phyloP scores from a whole-genome alignment of 441 rosid species.

The Geranium incanum region DNA sequence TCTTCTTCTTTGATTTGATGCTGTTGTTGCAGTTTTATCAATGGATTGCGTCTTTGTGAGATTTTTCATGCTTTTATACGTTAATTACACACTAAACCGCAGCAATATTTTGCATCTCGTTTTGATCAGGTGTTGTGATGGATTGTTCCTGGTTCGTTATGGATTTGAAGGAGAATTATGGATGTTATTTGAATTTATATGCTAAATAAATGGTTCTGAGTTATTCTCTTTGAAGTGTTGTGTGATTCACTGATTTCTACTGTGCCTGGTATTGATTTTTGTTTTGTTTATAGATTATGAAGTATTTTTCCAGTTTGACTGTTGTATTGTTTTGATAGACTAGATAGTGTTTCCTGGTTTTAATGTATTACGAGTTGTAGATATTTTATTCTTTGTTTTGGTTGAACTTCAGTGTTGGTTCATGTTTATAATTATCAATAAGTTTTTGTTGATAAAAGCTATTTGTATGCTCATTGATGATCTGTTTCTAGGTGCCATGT shows the following conservation, averaged over 20 bases:
- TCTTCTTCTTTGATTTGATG: background rate
- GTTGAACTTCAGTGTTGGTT: background rate
- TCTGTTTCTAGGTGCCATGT: conserved; percentile 1
- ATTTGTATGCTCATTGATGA: background rate
- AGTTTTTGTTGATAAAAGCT: background rate
- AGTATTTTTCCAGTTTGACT: background rate
- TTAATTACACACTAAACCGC: background rate
- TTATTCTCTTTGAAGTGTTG: background rate
- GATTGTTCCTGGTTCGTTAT: background rate
- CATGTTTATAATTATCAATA: background rate
- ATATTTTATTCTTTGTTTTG: background rate
- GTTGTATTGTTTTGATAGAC: background rate
- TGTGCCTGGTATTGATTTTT: background rate
- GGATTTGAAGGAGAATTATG: background rate
- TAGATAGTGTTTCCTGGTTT: background rate
- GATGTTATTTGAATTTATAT: background rate
- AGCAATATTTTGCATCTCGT: background rate
- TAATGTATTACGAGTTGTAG: background rate
- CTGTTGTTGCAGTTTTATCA: background rate
- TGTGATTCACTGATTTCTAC: background rate
- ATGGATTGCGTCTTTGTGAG: background rate
- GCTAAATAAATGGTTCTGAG: background rate
- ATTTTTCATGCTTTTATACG: background rate
- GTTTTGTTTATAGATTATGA: background rate
- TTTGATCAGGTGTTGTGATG: background rate